Evolutionary conservation across 2,329 filamentous ascomycete species (phyloP).

Genomic region (Sporothrix sp.): DNA sequence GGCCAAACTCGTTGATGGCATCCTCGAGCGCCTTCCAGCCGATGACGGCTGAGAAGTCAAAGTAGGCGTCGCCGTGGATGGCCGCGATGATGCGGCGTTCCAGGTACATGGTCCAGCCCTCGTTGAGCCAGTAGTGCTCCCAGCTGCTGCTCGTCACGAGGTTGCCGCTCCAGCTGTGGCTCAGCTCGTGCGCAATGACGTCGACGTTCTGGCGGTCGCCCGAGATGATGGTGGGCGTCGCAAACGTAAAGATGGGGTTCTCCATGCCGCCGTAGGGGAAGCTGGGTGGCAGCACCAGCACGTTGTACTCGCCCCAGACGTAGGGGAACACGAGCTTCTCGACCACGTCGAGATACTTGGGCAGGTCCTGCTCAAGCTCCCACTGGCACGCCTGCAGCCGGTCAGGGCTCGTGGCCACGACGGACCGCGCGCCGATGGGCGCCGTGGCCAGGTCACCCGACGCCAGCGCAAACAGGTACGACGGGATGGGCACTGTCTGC

Average conservation of each 20-base stretch:
- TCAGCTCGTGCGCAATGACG: slow-evolving; percentile 82
- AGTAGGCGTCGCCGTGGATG: slow-evolving; percentile 73
- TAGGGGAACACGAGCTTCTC: slow-evolving; percentile 80
- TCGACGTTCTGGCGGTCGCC: slow-evolving; percentile 88
- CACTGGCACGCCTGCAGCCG: slow-evolving; percentile 75
- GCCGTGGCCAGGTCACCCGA: slow-evolving; percentile 76
- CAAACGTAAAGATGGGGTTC: slow-evolving; percentile 90
- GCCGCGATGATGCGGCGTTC: slow-evolving; percentile 73
- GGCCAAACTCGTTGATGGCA: slow-evolving; percentile 65
- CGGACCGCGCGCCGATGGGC: slow-evolving; percentile 75
- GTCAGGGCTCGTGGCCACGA: slow-evolving; percentile 80
- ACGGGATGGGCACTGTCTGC: slow-evolving; percentile 86
- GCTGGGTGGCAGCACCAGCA: slow-evolving; percentile 77
- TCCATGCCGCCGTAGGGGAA: slow-evolving; percentile 90
- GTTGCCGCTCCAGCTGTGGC: slow-evolving; percentile 81
- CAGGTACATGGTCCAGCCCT: slow-evolving; percentile 90
- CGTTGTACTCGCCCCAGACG: slow-evolving; percentile 91
- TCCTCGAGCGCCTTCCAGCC: slow-evolving; percentile 82
- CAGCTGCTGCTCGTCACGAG: slow-evolving; percentile 68
- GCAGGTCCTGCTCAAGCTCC: slow-evolving; percentile 84
- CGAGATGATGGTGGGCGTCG: slow-evolving; percentile 87
- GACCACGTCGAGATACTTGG: slow-evolving; percentile 80
- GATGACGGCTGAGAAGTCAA: slow-evolving; percentile 91
- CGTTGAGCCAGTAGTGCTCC: slow-evolving; percentile 70
- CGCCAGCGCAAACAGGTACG: slow-evolving; percentile 90